Evolutionary conservation across 441 rosid genomes (phyloP).

Genomic region (Macaranga tanarius): DNA sequence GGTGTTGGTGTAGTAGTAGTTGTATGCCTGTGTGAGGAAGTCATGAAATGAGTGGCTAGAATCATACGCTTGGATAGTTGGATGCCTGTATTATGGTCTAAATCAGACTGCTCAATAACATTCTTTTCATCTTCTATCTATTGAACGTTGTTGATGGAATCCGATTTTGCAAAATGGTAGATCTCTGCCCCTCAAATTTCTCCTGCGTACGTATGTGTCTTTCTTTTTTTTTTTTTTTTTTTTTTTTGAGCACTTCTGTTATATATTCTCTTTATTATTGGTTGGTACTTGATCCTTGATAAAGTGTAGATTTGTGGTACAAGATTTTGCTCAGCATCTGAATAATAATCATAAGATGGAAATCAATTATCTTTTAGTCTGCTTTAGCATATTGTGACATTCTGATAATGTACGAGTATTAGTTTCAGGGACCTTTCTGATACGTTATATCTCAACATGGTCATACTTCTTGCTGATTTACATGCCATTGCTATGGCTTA

Average conservation of each 20-base stretch:
- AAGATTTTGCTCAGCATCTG: not conserved
- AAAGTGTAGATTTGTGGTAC: not conserved
- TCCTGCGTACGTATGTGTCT: not conserved
- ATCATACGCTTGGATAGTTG: not conserved
- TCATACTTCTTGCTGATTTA: not conserved
- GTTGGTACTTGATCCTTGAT: not conserved
- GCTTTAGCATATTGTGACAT: not conserved
- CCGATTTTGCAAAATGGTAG: constrained; percentile 13
- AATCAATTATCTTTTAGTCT: not conserved
- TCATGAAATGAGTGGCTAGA: not conserved
- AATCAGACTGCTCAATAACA: not conserved
- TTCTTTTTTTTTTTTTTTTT: too few species aligned
- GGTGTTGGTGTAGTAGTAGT: not conserved
- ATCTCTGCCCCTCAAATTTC: not conserved
- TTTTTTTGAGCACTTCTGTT: not conserved
- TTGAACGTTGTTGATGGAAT: not conserved
- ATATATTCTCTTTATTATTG: not conserved
- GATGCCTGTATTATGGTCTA: not conserved
- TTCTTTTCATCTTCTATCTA: not conserved
- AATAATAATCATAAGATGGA: not conserved
- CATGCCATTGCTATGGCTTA: not conserved
- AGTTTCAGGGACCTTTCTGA: not conserved
- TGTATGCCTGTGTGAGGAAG: not conserved
- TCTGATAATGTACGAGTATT: not conserved
- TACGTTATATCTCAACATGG: not conserved